phyloP scores from a whole-genome alignment of 768 basidiomycete genomes.

The Mycena vulgaris region DNA sequence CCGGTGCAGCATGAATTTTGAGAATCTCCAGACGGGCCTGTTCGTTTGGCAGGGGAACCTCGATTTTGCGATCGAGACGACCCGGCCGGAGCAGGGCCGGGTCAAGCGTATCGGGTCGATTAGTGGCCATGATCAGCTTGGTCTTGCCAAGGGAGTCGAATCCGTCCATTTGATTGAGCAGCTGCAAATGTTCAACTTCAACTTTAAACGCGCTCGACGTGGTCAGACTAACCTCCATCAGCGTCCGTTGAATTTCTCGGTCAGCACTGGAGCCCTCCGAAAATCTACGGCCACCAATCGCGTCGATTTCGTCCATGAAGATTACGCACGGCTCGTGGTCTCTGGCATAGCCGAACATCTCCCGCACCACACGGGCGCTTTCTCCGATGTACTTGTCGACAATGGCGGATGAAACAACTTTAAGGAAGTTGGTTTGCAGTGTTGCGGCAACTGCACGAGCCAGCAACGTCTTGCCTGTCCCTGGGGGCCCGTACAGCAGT shows the following conservation, averaged over 20 bases:
- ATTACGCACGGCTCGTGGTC: conserved; percentile 99
- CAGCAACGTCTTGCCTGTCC: conserved; percentile 97
- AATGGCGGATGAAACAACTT: conserved; percentile 98
- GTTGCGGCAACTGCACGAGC: conserved; percentile 96
- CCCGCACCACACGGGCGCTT: conserved; percentile 94
- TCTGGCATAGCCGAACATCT: conserved; percentile 98
- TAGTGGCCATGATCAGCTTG: conserved; percentile 99
- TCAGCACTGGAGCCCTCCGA: conserved; percentile 98
- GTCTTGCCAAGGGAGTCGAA: conserved; percentile 97
- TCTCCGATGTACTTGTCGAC: conserved; percentile 99
- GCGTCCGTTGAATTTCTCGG: conserved; percentile 97
- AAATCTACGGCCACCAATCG: conserved; percentile 91
- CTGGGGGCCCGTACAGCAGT: conserved; percentile 97
- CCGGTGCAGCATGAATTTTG: conserved; percentile 95
- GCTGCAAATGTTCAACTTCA: conserved; percentile 60
- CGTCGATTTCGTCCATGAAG: conserved; percentile 99
- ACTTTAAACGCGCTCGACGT: not conserved
- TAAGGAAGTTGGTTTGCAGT: conserved; percentile 95
- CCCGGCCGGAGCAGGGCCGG: conserved; percentile 97
- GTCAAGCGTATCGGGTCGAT: conserved; percentile 97
- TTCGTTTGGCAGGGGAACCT: conserved; percentile 97
- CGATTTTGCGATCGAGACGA: conserved; percentile 96
- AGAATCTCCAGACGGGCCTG: conserved; percentile 96
- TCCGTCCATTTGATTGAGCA: conserved; percentile 99
- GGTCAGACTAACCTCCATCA: conserved; percentile 83